These are phyloP conservation scores for Aspergillus pseudoglaucus DNA, from an alignment of 2,329 filamentous ascomycete genomes.

Conservation along the genomic window DNA sequence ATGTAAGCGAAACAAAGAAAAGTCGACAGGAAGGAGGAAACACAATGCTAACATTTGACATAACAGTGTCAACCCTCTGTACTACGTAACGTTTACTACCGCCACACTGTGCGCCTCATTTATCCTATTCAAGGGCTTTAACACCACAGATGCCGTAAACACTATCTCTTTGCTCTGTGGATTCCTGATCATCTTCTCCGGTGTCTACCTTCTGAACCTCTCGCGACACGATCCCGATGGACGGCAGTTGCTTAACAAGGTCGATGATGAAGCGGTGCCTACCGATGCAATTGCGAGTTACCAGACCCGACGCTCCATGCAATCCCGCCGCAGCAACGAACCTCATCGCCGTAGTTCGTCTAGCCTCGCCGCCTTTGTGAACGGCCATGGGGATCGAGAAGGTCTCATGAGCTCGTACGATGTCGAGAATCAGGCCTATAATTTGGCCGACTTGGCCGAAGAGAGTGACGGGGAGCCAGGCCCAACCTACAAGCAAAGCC, in stretches of 20 bases:
- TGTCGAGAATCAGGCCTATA: conserved; percentile 70
- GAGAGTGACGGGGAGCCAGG: conserved; percentile 57
- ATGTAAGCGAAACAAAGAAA: conserved; percentile 62
- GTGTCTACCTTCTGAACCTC: conserved; percentile 93
- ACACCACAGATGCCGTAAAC: conserved; percentile 85
- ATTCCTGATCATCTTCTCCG: conserved; percentile 90
- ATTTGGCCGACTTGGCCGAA: conserved; percentile 70
- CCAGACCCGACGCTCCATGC: conserved; percentile 90
- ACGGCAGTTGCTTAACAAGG: conserved; percentile 56
- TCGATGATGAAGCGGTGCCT: conserved; percentile 63
- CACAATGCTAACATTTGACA: conserved; percentile 2
- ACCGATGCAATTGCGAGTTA: conserved; percentile 87
- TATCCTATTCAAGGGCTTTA: conserved; percentile 92
- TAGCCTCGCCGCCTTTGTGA: conserved; percentile 52
- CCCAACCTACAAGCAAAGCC: conserved; percentile 26
- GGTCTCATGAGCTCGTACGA: conserved; percentile 86
- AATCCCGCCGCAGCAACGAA: conserved; percentile 66
- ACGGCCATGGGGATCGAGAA: conserved; percentile 59
- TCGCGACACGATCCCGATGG: conserved; percentile 86
- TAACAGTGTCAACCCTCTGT: conserved; percentile 80
- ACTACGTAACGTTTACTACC: conserved; percentile 97
- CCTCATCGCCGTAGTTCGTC: conserved; percentile 55
- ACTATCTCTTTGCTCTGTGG: conserved; percentile 87
- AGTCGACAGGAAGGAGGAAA: not conserved
- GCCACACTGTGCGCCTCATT: conserved; percentile 91